Base-by-base conservation (phyloP, 1,284 basidiomycete species). In the Exobasidium cylindrosporum region DNA sequence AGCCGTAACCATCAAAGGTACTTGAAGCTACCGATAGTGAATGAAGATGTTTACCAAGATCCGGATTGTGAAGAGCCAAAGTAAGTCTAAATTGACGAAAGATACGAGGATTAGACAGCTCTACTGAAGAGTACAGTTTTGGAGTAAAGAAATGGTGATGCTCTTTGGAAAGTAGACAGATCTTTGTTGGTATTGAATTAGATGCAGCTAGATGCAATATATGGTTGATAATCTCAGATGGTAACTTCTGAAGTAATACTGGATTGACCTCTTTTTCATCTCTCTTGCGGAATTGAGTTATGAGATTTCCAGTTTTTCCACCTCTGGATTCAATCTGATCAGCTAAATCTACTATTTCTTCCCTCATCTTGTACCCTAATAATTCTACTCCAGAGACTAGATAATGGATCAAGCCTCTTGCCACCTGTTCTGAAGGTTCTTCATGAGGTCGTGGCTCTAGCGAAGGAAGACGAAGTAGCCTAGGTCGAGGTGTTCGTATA, bases 51-150 rank as follows among this genome's bases (percentile, higher is more conserved):
- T 31, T 60, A n/a, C 70, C 72, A 0, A 73, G 53, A 4, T 56
- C n/a, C 1, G 70, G 70, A 45, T 73, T 73, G 59, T 70, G 69
- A n/a, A 73, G 56, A 1, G 69, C 69, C 0, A 73, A 56, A 0
- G 70, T 70, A 28, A 66, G 57, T 2, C 67, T 62, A 26, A 70
- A 66, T 7, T 60, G 61, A 5, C 68, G 63, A 54, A 72, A 73
- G 0, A 66, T 35, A 1, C 46, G 30, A 0, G 66, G 59, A 11
- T 64, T 67, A 58, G 67, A 61, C 14, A 73, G 59, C 3, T 64
- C 62, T 5, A 73, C 63, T n/a, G 53, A 59, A 46, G 64, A 62
- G 60, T 73, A 73, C 31, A 73, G 61, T 7, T 47, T 35, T 1
- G 72, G 69, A 3, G 66, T 40, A 58, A 72, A 63, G 32, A 70